phyloP scores from a whole-genome alignment of 2,329 filamentous ascomycete genomes.

The Dactylonectria estremocensis region DNA sequence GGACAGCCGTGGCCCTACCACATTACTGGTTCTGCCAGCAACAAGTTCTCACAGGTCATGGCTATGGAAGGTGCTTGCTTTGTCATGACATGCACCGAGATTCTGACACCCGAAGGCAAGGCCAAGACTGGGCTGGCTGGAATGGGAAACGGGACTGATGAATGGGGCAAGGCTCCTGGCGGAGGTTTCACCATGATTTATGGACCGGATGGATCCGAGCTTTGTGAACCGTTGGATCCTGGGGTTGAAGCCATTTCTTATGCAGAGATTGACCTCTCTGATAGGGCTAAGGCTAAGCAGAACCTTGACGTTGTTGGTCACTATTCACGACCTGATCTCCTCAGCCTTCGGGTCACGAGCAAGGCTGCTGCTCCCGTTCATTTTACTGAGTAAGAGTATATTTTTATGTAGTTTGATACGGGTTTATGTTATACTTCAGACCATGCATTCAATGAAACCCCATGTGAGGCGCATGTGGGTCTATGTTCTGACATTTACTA shows the following conservation, averaged over 20 bases:
- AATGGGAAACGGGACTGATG: conserved; percentile 49
- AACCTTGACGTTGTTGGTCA: conserved; percentile 55
- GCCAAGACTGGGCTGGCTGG: conserved; percentile 50
- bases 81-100: conserved; percentile 66
- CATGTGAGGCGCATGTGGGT: too few species aligned
- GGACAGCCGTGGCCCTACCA: conserved; percentile 53
- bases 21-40: conserved; percentile 40
- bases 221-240: conserved; percentile 46
- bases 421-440: too few species aligned
- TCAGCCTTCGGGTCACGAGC: conserved; percentile 54
- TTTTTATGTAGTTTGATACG: too few species aligned
- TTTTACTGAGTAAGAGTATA: conserved; percentile 9
- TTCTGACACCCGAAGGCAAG: conserved; percentile 59
- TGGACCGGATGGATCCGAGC: conserved; percentile 48
- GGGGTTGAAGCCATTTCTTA: conserved; percentile 55
- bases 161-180: conserved; percentile 36
- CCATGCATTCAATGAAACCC: too few species aligned
- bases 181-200: conserved; percentile 51
- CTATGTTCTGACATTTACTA: too few species aligned
- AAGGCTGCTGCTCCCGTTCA: conserved; percentile 20
- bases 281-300: conserved; percentile 42
- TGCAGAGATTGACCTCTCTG: conserved; percentile 54
- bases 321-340: conserved; percentile 55
- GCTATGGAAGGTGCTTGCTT: conserved; percentile 70
- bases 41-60: conserved; percentile 64